Percentiles rank a stretch among this genome's conserved stretches.
Conservation (phyloP, 805 yeast species). For the Huiozyma naganishii region DNA sequence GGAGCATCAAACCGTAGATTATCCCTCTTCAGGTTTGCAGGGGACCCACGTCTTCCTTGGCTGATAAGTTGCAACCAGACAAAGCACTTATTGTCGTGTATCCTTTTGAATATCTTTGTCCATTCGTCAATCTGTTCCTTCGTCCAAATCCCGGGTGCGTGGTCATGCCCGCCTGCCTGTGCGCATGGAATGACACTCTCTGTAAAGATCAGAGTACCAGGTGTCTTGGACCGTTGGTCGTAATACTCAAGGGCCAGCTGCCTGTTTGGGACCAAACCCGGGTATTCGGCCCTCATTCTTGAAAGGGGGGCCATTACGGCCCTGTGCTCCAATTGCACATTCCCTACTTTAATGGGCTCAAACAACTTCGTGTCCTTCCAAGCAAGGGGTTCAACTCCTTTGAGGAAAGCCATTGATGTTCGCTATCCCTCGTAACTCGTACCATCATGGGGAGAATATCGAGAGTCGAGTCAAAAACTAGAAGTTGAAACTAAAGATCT, state of each 20-base stretch:
- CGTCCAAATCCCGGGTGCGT: slow-evolving; percentile 40
- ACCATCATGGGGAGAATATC: too few species aligned
- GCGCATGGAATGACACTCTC: slow-evolving; percentile 44
- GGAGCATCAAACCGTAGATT: slow-evolving; percentile 32
- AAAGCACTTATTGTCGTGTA: slow-evolving; percentile 39
- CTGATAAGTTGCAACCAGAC: slow-evolving; percentile 42
- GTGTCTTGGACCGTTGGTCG: slow-evolving; percentile 38
- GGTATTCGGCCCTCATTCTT: slow-evolving; percentile 29
- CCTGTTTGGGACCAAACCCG: slow-evolving; percentile 31
- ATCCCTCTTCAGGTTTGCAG: slow-evolving; percentile 27
- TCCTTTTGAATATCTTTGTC: slow-evolving; percentile 36
- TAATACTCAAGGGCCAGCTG: slow-evolving; percentile 41
- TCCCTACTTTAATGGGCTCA: slow-evolving; percentile 37
- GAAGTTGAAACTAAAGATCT: too few species aligned
- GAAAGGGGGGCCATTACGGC: slow-evolving; percentile 37
- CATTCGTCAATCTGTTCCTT: slow-evolving; percentile 39
- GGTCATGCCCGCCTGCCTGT: slow-evolving; percentile 30
- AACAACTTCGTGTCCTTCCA: slow-evolving; percentile 30
- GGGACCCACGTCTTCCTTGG: slow-evolving; percentile 33
- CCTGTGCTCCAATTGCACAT: slow-evolving; percentile 28
- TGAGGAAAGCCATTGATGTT: slow-evolving; percentile 11
- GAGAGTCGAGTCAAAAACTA: too few species aligned
- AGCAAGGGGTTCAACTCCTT: slow-evolving; percentile 19
- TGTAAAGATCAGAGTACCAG: slow-evolving; percentile 47
- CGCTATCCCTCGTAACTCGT: too few species aligned